These are phyloP conservation scores for Telopea speciosissima DNA, from an alignment of 177 flowering plant species.

Conservation along the genomic window DNA sequence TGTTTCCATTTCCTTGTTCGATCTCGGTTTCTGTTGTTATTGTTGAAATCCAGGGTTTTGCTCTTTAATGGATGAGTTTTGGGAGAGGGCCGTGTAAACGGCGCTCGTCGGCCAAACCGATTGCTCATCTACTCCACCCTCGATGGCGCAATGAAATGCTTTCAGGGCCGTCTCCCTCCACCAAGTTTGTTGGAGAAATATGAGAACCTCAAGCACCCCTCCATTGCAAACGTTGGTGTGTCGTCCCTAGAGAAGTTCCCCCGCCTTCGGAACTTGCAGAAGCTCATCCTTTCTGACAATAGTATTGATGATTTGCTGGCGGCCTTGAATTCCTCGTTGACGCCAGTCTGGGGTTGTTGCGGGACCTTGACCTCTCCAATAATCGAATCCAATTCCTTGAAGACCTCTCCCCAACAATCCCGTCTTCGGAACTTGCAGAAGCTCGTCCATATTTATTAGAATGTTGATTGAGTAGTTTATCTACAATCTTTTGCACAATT, in stretches of 20 bases:
- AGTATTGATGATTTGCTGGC: slow-evolving; percentile 72
- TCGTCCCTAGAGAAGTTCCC: no score
- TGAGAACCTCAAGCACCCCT: no score
- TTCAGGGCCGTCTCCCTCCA: no score
- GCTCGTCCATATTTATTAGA: no score
- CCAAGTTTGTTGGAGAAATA: no score
- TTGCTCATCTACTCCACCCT: slow-evolving; percentile 39
- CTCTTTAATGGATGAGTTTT: slow-evolving; percentile 79
- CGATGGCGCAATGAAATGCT: no score
- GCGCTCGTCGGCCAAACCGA: slow-evolving; percentile 79
- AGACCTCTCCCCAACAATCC: slow-evolving; percentile 78
- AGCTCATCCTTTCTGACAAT: slow-evolving; percentile 71
- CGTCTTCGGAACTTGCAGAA: no score
- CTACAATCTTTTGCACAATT: no score
- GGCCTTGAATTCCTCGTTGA: no score
- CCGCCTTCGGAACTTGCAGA: slow-evolving; percentile 58
- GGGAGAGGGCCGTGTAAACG: slow-evolving; percentile 87
- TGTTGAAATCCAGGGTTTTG: slow-evolving; percentile 12
- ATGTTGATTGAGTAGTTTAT: no score
- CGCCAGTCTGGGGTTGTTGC: slow-evolving; percentile 69
- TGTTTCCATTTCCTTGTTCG: no score
- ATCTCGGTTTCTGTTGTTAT: slow-evolving; percentile 2
- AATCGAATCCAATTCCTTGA: slow-evolving; percentile 69
- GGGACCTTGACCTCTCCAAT: slow-evolving; percentile 85
- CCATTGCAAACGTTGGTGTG: no score